Evolutionary conservation across 2,329 filamentous ascomycete species (phyloP), one percentile per base, ranked within the genome.

Genomic region (Ceratocystis huliohia): DNA sequence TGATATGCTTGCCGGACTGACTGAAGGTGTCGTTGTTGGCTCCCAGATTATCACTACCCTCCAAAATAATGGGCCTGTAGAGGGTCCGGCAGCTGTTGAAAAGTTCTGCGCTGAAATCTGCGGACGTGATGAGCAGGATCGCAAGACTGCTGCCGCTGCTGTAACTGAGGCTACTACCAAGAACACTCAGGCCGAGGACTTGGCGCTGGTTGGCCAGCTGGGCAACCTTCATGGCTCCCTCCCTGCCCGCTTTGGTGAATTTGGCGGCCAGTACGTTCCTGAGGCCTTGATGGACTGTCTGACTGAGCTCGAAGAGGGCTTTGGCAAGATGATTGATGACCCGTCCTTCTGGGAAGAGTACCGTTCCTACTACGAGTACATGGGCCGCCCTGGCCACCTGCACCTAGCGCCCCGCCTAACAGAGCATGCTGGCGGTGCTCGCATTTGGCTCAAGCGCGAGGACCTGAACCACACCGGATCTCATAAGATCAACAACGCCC

Each of bases 401-500:
- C 94, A 99, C 77, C 79, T 92, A 65, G 94, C 94, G 1, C 86
- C 94, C 71, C 86, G 92, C 65, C 79, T 99, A 70, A 97, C 93
- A 0, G 88, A 95, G 74, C 80, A 93, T 72, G 91, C 90, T 61
- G 91, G 91, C 28, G 94, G 94, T 68, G 93, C 94, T 62, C 96
- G 91, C 74, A 96, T 99, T 79, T 99, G 93, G 88, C 79, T 99
- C 71, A 99, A 99, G 83, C 86, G 94, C 72, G 94, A 99, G 78
- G 94, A 99, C 75, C 80, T 97, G 66, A 97, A 97, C 78, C 94
- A 99, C 75, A 97, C 94, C 7, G 94, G 94, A 70, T 95, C 89
- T 69, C 94, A 99, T 82, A 99, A 99, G 83, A 97, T 99, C 81
- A 99, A 99, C 81, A 99, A 99, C 73, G 94, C 94, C 0, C 80